Base-by-base conservation (phyloP, 2,329 filamentous ascomycete species). In the Pseudonectria buxi region DNA sequence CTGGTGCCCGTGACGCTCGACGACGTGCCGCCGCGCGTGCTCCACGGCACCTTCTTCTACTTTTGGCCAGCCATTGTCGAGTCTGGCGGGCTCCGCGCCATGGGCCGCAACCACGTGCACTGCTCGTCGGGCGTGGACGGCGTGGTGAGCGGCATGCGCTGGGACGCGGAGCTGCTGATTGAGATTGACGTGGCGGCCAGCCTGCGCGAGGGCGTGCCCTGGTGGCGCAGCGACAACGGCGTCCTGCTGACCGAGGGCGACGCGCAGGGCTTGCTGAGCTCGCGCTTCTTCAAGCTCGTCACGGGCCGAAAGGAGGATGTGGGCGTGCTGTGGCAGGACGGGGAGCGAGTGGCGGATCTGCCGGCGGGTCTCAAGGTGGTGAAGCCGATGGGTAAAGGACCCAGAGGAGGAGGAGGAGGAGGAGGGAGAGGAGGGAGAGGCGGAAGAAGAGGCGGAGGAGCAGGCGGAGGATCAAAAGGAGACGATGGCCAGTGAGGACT, bases 61-160 rank as follows among this genome's bases (percentile, higher is more conserved):
- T 83, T 83, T 14, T 95, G 88, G 83, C 65, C 73, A 1, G 54
- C 69, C 10, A 96, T 98, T 41, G 60, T 88, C 10, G 69, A 71
- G n/a, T 70, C 74, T 0, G 89, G 89, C 4, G 89, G 90, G 0
- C 64, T 98, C 39, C 79, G 76, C 49, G 74, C 72, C 39, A 96
- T 96, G 92, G 71, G 69, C 0, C 65, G 92, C 35, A 94, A 84
- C 44, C 90, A 96, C 54, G 82, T 96, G 18, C 92, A 98, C 63
- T 95, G 92, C 56, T 85, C 86, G 3, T 79, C 84, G 0, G 18
- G 18, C 18, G 67, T 63, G 32, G 62, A 61, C 10, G 60, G 54
- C 3, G 83, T 89, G 3, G 74, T 90, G 15, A 87, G 81, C 26
- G 88, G 88, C 1, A 94, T 94, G 85, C 71, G 90, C 14, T 69